Evolutionary conservation across 2,329 filamentous ascomycete genomes (phyloP), one percentile per base, ranked within the genome.

Genomic region (Penicillium sp.): DNA sequence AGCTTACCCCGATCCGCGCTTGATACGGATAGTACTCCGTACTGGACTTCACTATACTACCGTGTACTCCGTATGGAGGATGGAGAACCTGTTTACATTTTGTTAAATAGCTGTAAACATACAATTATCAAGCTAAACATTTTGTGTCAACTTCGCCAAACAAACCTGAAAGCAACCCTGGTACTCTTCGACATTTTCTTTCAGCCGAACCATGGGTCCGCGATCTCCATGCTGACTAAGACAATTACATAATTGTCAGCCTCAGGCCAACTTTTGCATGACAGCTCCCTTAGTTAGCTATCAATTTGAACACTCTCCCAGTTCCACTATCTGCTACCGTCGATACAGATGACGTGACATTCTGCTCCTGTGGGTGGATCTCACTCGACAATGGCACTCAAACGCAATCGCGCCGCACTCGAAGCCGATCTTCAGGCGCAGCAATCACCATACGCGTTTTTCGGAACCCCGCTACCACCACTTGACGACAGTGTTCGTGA

Each of bases 401-500:
- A 94, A 84, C 86, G 92, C 75, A 87, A 87, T 66, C 88, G 88
- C 67, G 84, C 84, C 64, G 82, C 85, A 64, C 95, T 89, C 73
- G 92, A 96, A 77, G 84, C 87, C 65, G 88, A 93, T 67, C 76
- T 85, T 45, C 81, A 85, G 72, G 77, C 80, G 53, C 79, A 84
- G 54, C 83, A 88, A 68, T 87, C 89, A 13, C 88, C 89, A 1
- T 96, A 86, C 72, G 89, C 88, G 52, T 69, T 88, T 53, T 96
- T 88, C 71, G 94, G 94, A 69, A 96, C 91, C 3, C 87, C 92
- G 8, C 81, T 99, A 14, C 92, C 92, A 1, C 84, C 89, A 3
- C 77, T 85, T 56, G 90, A 96, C 67, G 81, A 88, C 45, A 84
- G 90, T 18, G 81, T 84, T 36, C 87, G 91, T 65, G 92, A 97